These are phyloP conservation scores for Teratosphaeria destructans DNA, from an alignment of 2,329 filamentous ascomycete genomes.

Conservation along the genomic window DNA sequence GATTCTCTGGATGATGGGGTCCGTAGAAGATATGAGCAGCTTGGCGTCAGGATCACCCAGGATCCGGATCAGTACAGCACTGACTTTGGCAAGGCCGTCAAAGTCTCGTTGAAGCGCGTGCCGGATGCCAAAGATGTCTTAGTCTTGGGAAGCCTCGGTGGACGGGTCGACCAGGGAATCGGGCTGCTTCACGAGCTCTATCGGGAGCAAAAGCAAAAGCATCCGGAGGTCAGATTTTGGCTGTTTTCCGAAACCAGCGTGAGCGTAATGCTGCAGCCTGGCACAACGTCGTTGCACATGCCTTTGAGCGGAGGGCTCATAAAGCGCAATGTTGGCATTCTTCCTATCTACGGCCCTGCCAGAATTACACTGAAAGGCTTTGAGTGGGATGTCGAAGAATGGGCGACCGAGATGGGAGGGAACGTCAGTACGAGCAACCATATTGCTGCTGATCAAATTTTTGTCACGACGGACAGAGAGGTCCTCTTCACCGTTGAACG, in stretches of 20 bases:
- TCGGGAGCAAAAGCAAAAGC: conserved; percentile 32
- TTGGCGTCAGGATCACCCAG: conserved; percentile 52
- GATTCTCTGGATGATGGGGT: conserved; percentile 64
- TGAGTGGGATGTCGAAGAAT: conserved; percentile 81
- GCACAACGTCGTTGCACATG: conserved; percentile 58
- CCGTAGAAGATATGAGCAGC: conserved; percentile 54
- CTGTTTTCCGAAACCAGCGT: conserved; percentile 73
- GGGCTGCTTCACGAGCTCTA: conserved; percentile 81
- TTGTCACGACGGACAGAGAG: conserved; percentile 30
- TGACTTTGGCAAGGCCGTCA: conserved; percentile 75
- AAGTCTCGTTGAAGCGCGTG: conserved; percentile 43
- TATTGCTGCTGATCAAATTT: conserved; percentile 30
- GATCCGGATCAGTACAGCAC: conserved; percentile 78
- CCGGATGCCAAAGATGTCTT: conserved; percentile 44
- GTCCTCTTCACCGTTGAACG: conserved; percentile 40
- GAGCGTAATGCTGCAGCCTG: conserved; percentile 66
- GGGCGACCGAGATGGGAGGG: conserved; percentile 51
- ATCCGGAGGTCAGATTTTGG: conserved; percentile 49
- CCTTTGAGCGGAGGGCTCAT: conserved; percentile 45
- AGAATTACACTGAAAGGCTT: conserved; percentile 70
- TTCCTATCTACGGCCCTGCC: conserved; percentile 71
- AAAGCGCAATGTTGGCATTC: conserved; percentile 71
- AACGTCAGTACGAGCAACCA: conserved; percentile 43
- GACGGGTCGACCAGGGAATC: conserved; percentile 84
- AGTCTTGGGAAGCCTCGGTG: conserved; percentile 73